These are phyloP conservation scores for Suillus brevipes DNA, from an alignment of 768 basidiomycete species.

Conservation along the genomic window DNA sequence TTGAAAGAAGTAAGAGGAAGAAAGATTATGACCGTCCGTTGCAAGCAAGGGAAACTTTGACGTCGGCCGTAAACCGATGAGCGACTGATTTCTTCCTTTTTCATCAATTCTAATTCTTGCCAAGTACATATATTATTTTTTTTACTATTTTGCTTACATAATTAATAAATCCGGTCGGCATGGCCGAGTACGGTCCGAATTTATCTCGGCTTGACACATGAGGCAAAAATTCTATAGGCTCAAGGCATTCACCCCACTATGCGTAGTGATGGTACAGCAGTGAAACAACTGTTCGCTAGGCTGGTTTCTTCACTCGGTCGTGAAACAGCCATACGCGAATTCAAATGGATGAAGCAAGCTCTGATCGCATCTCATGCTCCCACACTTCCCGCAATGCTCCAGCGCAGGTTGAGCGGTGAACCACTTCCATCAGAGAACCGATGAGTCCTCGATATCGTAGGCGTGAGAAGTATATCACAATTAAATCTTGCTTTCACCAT, in stretches of 20 bases:
- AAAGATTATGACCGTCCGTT: not conserved
- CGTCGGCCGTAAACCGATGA: slow-evolving; percentile 24
- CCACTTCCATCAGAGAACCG: slow-evolving; percentile 46
- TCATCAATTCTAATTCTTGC: slow-evolving; percentile 10
- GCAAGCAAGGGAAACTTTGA: slow-evolving; percentile 13
- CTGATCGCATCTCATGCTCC: slow-evolving; percentile 17
- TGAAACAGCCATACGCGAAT: slow-evolving; percentile 40
- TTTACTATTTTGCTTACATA: slow-evolving; percentile 9
- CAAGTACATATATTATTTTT: slow-evolving; percentile 1
- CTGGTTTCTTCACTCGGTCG: slow-evolving; percentile 37
- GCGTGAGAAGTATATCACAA: no score
- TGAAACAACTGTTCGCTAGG: slow-evolving; percentile 24
- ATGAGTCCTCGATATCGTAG: no score
- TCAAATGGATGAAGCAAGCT: slow-evolving; percentile 50
- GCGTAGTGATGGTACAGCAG: slow-evolving; percentile 2
- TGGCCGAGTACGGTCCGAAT: not conserved
- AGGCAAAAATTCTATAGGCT: slow-evolving; percentile 17
- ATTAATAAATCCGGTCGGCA: slow-evolving; percentile 10
- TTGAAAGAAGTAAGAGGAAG: not conserved
- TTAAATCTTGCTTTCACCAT: no score
- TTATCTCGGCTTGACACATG: not conserved
- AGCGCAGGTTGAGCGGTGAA: slow-evolving; percentile 63
- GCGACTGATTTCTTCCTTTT: slow-evolving; percentile 12
- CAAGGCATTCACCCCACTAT: not conserved
- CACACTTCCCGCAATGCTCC: slow-evolving; percentile 49